Evolutionary conservation across 2,329 filamentous ascomycete species (phyloP).

Genomic region (Dactylellina cionopaga): DNA sequence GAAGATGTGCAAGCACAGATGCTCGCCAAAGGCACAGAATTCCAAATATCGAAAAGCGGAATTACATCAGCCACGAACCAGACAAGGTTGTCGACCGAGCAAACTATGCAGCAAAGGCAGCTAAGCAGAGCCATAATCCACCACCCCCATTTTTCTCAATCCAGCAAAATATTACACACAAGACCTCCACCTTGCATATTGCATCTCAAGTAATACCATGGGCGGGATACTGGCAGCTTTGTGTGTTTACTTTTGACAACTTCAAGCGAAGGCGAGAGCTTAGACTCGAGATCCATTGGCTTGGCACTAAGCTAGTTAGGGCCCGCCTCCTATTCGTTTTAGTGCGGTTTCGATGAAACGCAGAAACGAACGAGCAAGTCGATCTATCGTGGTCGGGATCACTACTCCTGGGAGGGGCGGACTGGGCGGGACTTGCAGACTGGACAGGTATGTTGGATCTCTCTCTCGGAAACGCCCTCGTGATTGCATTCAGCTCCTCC

Average conservation of each 20-base stretch:
- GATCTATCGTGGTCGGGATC: conserved; percentile 32
- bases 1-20: conserved; percentile 3
- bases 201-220: conserved; percentile 15
- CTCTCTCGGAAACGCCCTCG: conserved; percentile 41
- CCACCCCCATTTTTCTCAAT: too few relatives aligned
- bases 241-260: conserved; percentile 42
- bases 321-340: conserved; percentile 43
- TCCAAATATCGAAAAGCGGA: conserved; percentile 46
- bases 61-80: conserved; percentile 51
- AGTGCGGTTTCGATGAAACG: conserved; percentile 40
- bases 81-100: conserved; percentile 13
- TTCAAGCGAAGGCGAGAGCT: conserved; percentile 40
- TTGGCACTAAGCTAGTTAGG: conserved; percentile 46
- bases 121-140: too few relatives aligned
- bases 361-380: conserved; percentile 31
- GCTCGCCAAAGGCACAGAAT: conserved; percentile 30
- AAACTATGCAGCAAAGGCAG: conserved; percentile 38
- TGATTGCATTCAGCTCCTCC: conserved; percentile 35
- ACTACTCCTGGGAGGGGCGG: conserved; percentile 35
- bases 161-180: too few relatives aligned
- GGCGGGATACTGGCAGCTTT: too few relatives aligned
- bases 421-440: conserved; percentile 19
- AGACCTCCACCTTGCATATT: conserved; percentile 10
- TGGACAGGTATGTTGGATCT: conserved; percentile 28
- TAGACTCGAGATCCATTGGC: conserved; percentile 15